Evolutionary conservation across 2,329 filamentous ascomycete genomes (phyloP), one percentile per base, ranked within the genome.

Genomic region (Diaporthe citri): DNA sequence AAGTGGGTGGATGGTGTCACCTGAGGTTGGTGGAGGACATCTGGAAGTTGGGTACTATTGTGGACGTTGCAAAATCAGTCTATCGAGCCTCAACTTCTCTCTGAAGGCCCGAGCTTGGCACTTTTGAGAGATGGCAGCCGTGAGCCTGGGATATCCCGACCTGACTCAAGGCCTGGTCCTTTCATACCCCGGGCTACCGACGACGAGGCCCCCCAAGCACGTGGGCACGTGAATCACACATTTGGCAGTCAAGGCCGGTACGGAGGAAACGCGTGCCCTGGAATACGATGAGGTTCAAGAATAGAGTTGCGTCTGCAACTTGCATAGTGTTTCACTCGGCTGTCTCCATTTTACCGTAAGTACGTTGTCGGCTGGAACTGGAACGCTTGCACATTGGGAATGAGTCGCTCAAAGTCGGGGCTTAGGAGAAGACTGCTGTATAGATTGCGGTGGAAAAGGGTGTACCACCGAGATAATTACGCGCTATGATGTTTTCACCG

Each of bases 91-190:
- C 64, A 69, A 69, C 34, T 17, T 13, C n/a, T 28, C 20, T 41
- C 34, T 69, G 31, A 12, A 25, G 43, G 31, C 41, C 60, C 60
- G 28, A 66, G 60, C 60, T 66, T 48, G 41, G n/a, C 46, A 52
- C 36, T 39, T 41, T 34, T 34, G n/a, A 25, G 25, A 52, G 9
- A 39, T 69, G 48, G n/a, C 64, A 31, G 48, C 64, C 34, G 34
- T 22, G n/a, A 69, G 48, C 31, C 48, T 36, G 48, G 64, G 64
- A 41, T 55, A 41, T 41, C 64, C 48, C 64, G 3, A 67, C 64
- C 64, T 67, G 64, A 67, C 64, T 67, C 64, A 17, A 69, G 64
- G 34, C 64, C 64, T 69, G n/a, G 34, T n/a, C 64, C 46, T 25
- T 55, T 69, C 64, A 55, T 52, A 51, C 34, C 64, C 34, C 22